Evolutionary conservation across 2,329 filamentous ascomycete genomes (phyloP).

Genomic region (Lachnellula suecica): DNA sequence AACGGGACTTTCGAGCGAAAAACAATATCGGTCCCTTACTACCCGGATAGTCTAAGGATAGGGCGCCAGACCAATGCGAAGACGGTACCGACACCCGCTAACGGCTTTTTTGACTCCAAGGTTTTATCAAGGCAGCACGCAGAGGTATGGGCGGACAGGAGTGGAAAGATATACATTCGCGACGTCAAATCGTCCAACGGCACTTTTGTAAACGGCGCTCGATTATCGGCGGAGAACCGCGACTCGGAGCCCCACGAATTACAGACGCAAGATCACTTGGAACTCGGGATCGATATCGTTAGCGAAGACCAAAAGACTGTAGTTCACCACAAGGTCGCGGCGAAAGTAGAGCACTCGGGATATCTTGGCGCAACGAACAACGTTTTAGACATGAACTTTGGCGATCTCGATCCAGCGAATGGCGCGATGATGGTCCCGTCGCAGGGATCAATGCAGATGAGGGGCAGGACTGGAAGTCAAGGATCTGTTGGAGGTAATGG

Average conservation of each 20-base stretch:
- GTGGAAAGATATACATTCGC: slow-evolving; percentile 89
- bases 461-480: slow-evolving; percentile 69
- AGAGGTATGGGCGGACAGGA: slow-evolving; percentile 86
- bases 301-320: slow-evolving; percentile 98
- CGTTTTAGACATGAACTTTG: slow-evolving; percentile 85
- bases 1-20: slow-evolving; percentile 98
- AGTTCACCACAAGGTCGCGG: slow-evolving; percentile 96
- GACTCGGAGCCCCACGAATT: slow-evolving; percentile 96
- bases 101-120: slow-evolving; percentile 98
- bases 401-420: slow-evolving; percentile 82
- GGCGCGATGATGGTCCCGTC: slow-evolving; percentile 70
- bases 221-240: slow-evolving; percentile 88
- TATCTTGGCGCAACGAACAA: slow-evolving; percentile 74
- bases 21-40: slow-evolving; percentile 89
- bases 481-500: slow-evolving; percentile 61
- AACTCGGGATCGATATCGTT: slow-evolving; percentile 97
- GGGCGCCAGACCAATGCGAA: slow-evolving; percentile 97
- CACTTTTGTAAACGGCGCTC: slow-evolving; percentile 92
- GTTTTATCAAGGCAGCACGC: slow-evolving; percentile 95
- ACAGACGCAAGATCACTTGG: slow-evolving; percentile 85
- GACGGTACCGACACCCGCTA: slow-evolving; percentile 84
- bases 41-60: slow-evolving; percentile 90
- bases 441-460: slow-evolving; percentile 66
- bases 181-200: slow-evolving; percentile 99
- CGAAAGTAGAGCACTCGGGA: slow-evolving; percentile 93